Conservation (phyloP, 805 yeast genomes). For the Metschnikowia cerradonensis region DNA sequence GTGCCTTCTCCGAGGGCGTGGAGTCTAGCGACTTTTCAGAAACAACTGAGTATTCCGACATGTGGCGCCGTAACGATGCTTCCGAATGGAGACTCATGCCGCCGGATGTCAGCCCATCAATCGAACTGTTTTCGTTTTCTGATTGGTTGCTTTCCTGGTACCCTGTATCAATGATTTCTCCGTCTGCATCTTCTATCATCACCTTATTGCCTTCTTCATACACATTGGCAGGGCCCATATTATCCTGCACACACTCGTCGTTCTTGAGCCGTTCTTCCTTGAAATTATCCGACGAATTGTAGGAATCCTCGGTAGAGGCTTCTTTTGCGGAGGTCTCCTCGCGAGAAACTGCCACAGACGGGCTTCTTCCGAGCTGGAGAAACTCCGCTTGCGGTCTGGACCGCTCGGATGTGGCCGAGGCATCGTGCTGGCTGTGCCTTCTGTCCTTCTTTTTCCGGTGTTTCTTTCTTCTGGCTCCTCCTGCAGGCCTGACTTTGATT, state of each 20-base stretch:
- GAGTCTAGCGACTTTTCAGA: slow-evolving; percentile 13
- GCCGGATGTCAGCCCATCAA: not conserved
- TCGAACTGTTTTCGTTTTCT: not conserved
- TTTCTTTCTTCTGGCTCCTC: slow-evolving; percentile 61
- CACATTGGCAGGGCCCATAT: slow-evolving; percentile 29
- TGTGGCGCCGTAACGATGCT: slow-evolving; percentile 35
- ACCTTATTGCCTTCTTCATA: slow-evolving; percentile 65
- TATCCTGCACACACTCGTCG: slow-evolving; percentile 1
- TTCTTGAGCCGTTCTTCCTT: not conserved
- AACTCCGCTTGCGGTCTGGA: slow-evolving; percentile 39
- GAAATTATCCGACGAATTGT: not conserved
- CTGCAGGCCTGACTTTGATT: slow-evolving; percentile 63
- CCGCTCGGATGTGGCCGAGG: slow-evolving; percentile 19
- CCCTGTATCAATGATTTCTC: slow-evolving; percentile 67
- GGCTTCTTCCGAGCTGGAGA: slow-evolving; percentile 35
- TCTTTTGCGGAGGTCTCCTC: slow-evolving; percentile 1
- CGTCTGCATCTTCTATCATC: slow-evolving; percentile 77
- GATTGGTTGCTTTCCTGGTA: slow-evolving; percentile 22
- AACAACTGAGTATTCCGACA: slow-evolving; percentile 33
- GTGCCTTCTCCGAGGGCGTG: not conserved
- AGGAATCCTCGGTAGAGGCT: slow-evolving; percentile 2
- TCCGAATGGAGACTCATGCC: slow-evolving; percentile 35
- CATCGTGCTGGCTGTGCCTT: slow-evolving; percentile 18
- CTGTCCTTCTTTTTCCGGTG: slow-evolving; percentile 33
- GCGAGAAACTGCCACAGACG: slow-evolving; percentile 14